A percentile compares a stretch with the other conserved stretches of the same genome.
phyloP scores from a whole-genome alignment of 257 asterid genomes.

The Solanum paucissectum region DNA sequence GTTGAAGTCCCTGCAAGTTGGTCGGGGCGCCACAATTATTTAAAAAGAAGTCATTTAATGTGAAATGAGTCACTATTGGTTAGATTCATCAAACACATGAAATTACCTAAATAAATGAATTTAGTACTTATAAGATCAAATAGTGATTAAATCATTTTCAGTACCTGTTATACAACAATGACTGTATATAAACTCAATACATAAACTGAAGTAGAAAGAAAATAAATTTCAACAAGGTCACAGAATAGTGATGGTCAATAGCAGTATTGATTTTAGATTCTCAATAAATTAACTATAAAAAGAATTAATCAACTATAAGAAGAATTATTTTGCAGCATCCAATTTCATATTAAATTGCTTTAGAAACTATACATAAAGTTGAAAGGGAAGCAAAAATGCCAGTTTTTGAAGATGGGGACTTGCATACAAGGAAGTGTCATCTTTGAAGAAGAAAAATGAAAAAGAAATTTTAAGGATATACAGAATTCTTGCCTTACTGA shows the following conservation, averaged over 20 bases:
- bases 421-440: not conserved
- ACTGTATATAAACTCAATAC: not conserved
- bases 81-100: not conserved
- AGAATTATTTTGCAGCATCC: not conserved
- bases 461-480: not conserved
- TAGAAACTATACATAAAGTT: not conserved
- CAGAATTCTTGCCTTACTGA: not conserved
- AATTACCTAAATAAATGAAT: not conserved
- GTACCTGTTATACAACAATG: not conserved
- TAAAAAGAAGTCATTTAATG: not conserved
- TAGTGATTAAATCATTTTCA: not conserved
- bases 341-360: not conserved
- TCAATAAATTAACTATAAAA: not conserved
- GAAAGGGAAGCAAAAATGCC: not conserved
- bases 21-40: not conserved
- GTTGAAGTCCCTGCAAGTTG: not conserved
- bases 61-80: not conserved
- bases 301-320: not conserved
- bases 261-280: not conserved
- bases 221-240: not conserved
- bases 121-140: not conserved
- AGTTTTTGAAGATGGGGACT: not conserved
- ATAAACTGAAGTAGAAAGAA: not conserved
- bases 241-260: not conserved
- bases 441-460: not conserved